Evolutionary conservation across 192 early-diverging fungal genomes (phyloP).

Genomic region (Phycomyces blakesleeanus): DNA sequence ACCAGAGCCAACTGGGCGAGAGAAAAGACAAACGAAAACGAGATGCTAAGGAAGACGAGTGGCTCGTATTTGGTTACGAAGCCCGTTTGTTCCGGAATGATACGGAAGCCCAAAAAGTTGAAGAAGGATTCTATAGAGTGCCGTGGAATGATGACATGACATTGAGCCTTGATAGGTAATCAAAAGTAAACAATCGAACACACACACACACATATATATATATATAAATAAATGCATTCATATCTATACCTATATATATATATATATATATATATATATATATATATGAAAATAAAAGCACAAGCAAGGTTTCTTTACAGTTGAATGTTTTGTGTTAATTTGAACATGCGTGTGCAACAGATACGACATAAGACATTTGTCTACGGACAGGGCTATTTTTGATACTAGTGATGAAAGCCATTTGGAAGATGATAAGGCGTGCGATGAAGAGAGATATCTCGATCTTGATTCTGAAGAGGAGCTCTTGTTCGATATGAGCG

Average conservation of each 20-base stretch:
- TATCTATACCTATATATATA: too few species aligned
- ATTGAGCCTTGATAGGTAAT: constrained; percentile 45
- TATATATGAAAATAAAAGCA: too few species aligned
- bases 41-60: constrained; percentile 27
- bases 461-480: constrained; percentile 64
- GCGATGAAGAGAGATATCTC: constrained; percentile 51
- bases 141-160: constrained; percentile 39
- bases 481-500: constrained; percentile 42
- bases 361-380: constrained; percentile 60
- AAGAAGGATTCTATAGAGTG: constrained; percentile 37
- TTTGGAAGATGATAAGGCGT: constrained; percentile 29
- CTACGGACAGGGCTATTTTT: constrained; percentile 38
- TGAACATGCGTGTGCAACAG: constrained; percentile 27
- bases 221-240: too few species aligned
- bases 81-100: constrained; percentile 43
- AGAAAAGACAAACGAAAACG: constrained; percentile 5
- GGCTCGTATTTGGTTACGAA: constrained; percentile 52
- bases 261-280: too few species aligned
- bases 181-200: background rate
- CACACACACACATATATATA: too few species aligned
- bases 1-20: background rate
- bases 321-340: too few species aligned
- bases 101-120: constrained; percentile 29
- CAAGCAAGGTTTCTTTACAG: too few species aligned
- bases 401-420: constrained; percentile 4